These are phyloP conservation scores for Dactylellina leptospora DNA, from an alignment of 2,329 filamentous ascomycete genomes.

Conservation along the genomic window DNA sequence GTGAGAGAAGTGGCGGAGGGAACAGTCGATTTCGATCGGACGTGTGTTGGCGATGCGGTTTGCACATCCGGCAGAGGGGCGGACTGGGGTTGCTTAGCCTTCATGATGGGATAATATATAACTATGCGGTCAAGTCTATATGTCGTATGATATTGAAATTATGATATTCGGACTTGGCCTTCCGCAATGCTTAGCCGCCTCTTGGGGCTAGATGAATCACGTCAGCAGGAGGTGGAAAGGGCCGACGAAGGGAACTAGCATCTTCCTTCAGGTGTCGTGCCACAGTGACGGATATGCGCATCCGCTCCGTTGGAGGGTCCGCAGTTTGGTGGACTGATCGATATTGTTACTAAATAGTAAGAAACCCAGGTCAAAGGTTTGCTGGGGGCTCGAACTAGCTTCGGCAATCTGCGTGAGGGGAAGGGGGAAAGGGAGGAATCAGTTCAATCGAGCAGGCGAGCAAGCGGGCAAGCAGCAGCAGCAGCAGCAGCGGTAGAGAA, in stretches of 20 bases:
- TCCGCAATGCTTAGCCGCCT: too few relatives aligned
- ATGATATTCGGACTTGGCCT: background rate
- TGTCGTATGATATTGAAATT: constrained; percentile 12
- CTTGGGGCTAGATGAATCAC: too few relatives aligned
- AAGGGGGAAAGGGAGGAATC: constrained; percentile 6
- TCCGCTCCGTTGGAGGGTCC: constrained; percentile 37
- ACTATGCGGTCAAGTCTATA: background rate
- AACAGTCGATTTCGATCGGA: constrained; percentile 45
- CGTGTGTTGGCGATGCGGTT: constrained; percentile 46
- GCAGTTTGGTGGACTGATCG: constrained; percentile 15
- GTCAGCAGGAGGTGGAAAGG: constrained; percentile 38
- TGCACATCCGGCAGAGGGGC: constrained; percentile 14
- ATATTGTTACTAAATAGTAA: constrained; percentile 30
- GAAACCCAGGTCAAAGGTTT: constrained; percentile 19
- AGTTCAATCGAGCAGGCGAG: too few relatives aligned
- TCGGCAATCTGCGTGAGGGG: constrained; percentile 52
- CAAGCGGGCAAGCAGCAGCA: background rate
- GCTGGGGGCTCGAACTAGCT: constrained; percentile 31
- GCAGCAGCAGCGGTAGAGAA: background rate
- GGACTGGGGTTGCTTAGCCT: constrained; percentile 40
- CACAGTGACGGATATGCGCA: constrained; percentile 28
- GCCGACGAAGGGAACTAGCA: constrained; percentile 43
- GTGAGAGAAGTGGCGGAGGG: constrained; percentile 49
- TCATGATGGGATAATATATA: constrained; percentile 30
- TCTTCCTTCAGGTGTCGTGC: constrained; percentile 39